These are phyloP conservation scores for Sclerotinia minor DNA, from an alignment of 2,329 filamentous ascomycete genomes.

Conservation along the genomic window DNA sequence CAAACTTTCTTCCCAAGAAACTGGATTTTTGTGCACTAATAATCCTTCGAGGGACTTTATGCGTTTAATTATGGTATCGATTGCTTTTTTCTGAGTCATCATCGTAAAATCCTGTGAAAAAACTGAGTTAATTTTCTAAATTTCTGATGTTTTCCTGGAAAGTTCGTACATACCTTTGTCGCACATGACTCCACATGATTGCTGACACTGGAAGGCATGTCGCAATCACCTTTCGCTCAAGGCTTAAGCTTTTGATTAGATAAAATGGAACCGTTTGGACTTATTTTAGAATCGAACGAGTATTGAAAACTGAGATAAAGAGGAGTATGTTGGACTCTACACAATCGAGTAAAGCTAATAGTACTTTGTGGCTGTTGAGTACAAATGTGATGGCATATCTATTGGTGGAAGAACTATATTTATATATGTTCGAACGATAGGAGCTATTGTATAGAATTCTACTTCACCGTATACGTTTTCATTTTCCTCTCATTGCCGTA, in stretches of 20 bases:
- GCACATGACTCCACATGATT: neutral
- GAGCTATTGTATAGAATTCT: neutral
- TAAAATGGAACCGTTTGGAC: rapidly evolving
- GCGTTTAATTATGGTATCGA: neutral
- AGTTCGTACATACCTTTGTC: neutral
- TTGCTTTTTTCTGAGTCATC: neutral
- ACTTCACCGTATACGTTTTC: neutral
- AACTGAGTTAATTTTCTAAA: neutral
- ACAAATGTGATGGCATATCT: neutral
- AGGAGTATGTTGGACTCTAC: neutral
- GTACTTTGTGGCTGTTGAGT: neutral
- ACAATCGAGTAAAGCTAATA: neutral
- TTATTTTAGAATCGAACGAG: neutral
- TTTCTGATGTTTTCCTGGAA: rapidly evolving
- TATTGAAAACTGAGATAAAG: neutral
- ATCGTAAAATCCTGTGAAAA: neutral
- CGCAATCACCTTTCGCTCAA: neutral
- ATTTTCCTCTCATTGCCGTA: neutral
- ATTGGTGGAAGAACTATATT: neutral
- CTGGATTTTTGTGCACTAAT: neutral
- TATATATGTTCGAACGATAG: neutral
- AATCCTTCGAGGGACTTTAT: neutral
- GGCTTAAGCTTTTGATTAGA: neutral
- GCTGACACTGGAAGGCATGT: neutral
- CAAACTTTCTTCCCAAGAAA: neutral